Percentiles rank a stretch among this genome's conserved stretches.
Conservation (phyloP, 2,329 filamentous ascomycete genomes). For the Botrytis medusae region DNA sequence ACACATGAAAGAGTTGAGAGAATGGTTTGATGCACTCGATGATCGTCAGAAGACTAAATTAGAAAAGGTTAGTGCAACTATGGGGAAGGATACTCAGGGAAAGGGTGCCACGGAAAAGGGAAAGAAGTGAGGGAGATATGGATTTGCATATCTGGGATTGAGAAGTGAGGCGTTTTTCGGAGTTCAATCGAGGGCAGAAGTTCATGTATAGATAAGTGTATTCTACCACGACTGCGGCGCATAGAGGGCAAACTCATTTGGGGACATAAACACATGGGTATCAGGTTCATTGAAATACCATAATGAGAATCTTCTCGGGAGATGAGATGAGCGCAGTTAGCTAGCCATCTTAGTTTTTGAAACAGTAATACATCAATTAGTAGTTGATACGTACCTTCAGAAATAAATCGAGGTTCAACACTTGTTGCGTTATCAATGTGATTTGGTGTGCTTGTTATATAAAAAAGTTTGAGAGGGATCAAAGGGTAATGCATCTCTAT, state of each 20-base stretch:
- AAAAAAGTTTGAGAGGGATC: background rate
- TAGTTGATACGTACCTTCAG: background rate
- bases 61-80: background rate
- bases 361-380: background rate
- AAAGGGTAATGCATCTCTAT: background rate
- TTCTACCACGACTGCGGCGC: background rate
- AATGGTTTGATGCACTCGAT: constrained; percentile 48
- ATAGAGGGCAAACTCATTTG: background rate
- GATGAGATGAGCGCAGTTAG: background rate
- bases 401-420: background rate
- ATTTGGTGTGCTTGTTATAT: background rate
- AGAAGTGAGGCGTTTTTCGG: background rate
- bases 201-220: constrained; percentile 6
- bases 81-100: background rate
- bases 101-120: constrained; percentile 14
- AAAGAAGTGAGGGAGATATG: background rate
- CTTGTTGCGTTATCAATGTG: background rate
- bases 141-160: background rate
- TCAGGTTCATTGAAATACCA: background rate
- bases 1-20: constrained; percentile 51
- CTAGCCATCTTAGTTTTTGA: background rate
- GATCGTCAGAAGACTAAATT: constrained; percentile 7
- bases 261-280: background rate
- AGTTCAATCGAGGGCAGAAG: background rate
- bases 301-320: background rate